Evolutionary conservation across 2,329 filamentous ascomycete species (phyloP).

Genomic region (Ophiostoma sp.): DNA sequence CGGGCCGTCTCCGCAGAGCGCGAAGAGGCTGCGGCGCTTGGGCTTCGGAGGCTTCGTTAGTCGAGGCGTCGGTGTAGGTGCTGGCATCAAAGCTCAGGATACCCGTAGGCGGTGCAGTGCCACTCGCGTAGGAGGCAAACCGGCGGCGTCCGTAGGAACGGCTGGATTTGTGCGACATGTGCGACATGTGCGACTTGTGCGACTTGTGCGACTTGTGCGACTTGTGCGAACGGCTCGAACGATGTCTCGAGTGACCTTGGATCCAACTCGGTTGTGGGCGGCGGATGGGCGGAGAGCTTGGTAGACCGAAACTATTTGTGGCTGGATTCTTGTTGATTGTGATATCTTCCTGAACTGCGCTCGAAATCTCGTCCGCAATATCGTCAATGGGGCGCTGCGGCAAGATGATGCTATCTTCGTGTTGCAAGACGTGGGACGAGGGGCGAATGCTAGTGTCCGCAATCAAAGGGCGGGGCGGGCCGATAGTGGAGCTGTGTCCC

Average conservation of each 20-base stretch:
- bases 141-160: slow-evolving; percentile 55
- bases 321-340: neutral
- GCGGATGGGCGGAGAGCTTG: slow-evolving; percentile 32
- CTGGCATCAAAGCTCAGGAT: slow-evolving; percentile 63
- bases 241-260: slow-evolving; percentile 47
- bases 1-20: slow-evolving; percentile 69
- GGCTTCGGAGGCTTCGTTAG: slow-evolving; percentile 48
- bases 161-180: slow-evolving; percentile 50
- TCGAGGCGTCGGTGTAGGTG: slow-evolving; percentile 54
- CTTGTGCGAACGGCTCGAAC: slow-evolving; percentile 50
- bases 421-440: slow-evolving; percentile 27
- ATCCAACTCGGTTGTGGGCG: slow-evolving; percentile 39
- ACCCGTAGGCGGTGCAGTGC: slow-evolving; percentile 51
- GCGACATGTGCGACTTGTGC: slow-evolving; percentile 48
- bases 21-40: slow-evolving; percentile 56
- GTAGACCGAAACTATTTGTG: slow-evolving; percentile 12
- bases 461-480: neutral
- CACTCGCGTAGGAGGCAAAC: slow-evolving; percentile 62
- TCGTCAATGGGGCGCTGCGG: slow-evolving; percentile 37
- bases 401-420: slow-evolving; percentile 35
- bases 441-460: neutral
- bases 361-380: neutral
- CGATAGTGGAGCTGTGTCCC: slow-evolving; percentile 28
- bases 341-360: slow-evolving; percentile 18
- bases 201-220: slow-evolving; percentile 51